Conservation (phyloP, 495 filamentous ascomycete genomes). For the Glonium stellatum region DNA sequence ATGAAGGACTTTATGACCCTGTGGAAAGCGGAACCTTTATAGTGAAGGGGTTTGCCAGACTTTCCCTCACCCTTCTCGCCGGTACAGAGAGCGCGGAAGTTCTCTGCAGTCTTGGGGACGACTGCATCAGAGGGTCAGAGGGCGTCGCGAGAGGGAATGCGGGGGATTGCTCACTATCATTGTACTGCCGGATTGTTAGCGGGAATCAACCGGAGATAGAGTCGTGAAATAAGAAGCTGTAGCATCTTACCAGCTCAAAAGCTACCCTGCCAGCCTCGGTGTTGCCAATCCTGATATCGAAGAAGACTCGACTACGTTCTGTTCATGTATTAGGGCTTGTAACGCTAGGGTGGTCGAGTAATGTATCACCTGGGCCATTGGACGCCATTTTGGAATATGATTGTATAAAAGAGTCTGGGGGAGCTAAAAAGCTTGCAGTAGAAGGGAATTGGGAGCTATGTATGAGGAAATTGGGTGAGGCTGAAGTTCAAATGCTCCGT, state of each 20-base stretch:
- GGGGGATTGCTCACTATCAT: not conserved
- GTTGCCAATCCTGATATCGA: conserved; percentile 74
- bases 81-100: conserved; percentile 97
- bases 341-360: not conserved
- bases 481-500: not conserved
- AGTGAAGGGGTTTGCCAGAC: conserved; percentile 78
- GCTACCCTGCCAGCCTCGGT: conserved; percentile 62
- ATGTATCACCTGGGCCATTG: not conserved
- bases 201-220: not conserved
- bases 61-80: conserved; percentile 78
- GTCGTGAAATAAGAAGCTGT: not conserved
- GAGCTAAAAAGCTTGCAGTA: not conserved
- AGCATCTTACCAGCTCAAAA: conserved; percentile 63
- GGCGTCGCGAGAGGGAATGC: not conserved
- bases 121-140: conserved; percentile 7
- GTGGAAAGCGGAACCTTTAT: conserved; percentile 89
- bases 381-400: not conserved
- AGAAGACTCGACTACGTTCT: conserved; percentile 67
- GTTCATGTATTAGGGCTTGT: not conserved
- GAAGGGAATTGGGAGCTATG: not conserved
- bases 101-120: conserved; percentile 89
- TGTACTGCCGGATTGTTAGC: not conserved
- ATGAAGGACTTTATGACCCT: conserved; percentile 98
- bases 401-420: not conserved
- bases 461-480: not conserved